Conservation (phyloP, 2,329 filamentous ascomycete species). For the Trichoderma oligosporum region DNA sequence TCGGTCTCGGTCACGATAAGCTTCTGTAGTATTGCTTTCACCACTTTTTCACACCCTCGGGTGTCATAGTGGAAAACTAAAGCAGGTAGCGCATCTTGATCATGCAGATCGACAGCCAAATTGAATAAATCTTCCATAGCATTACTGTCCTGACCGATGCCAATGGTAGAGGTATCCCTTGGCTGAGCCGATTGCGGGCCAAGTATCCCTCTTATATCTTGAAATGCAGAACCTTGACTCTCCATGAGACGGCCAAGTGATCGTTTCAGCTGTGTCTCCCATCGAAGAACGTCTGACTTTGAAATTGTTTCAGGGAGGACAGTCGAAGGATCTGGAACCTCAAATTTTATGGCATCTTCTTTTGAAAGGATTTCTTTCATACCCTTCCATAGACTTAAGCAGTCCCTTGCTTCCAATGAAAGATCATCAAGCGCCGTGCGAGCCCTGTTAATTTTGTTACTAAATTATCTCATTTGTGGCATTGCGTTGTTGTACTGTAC, state of each 20-base stretch:
- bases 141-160: not conserved
- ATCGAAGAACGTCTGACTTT: conserved; percentile 63
- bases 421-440: conserved; percentile 11
- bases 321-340: not conserved
- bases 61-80: conserved; percentile 77
- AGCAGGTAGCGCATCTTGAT: conserved; percentile 63
- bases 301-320: conserved; percentile 50
- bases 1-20: conserved; percentile 38
- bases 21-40: conserved; percentile 47
- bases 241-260: conserved; percentile 59
- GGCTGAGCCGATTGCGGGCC: not conserved
- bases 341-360: not conserved
- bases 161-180: not conserved
- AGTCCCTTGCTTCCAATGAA: conserved; percentile 17
- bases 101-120: conserved; percentile 57
- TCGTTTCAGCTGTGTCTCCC: conserved; percentile 60
- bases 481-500: conserved; percentile 25
- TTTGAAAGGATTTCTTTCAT: conserved; percentile 7
- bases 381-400: not conserved
- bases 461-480: not conserved
- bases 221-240: conserved; percentile 43
- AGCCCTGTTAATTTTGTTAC: not conserved
- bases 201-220: conserved; percentile 45
- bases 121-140: conserved; percentile 37
- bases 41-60: conserved; percentile 57